A percentile compares a stretch with the other conserved stretches of the same genome.
phyloP scores from a whole-genome alignment of 345 rosid species.

The Populus simonii region DNA sequence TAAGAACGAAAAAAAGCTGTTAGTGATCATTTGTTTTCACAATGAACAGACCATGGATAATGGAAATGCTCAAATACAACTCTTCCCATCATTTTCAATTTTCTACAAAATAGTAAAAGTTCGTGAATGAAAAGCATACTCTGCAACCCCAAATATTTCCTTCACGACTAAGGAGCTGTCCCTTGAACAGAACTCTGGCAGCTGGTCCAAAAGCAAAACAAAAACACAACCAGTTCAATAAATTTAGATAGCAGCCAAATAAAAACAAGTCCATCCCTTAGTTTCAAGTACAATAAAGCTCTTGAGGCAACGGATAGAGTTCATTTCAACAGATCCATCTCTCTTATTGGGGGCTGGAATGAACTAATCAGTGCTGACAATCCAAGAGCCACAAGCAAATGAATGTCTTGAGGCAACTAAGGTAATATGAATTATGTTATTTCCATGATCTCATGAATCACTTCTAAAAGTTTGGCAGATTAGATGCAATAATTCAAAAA shows the following conservation, averaged over 20 bases:
- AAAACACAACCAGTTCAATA: conserved; percentile 13
- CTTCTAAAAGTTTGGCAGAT: not conserved
- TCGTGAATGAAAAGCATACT: conserved; percentile 43
- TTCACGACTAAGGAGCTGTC: conserved; percentile 77
- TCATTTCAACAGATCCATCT: not conserved
- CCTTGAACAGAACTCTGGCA: conserved; percentile 81
- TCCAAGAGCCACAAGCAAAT: not conserved
- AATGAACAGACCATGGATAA: not conserved
- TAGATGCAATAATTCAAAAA: not conserved
- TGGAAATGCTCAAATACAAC: not conserved
- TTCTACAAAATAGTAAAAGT: not conserved
- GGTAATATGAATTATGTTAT: not conserved
- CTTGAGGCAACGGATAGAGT: not conserved
- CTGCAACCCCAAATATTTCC: conserved; percentile 93
- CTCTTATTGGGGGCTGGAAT: not conserved
- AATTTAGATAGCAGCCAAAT: not conserved
- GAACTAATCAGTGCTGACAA: not conserved
- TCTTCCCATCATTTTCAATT: not conserved
- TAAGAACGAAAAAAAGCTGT: not conserved
- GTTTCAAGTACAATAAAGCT: not conserved
- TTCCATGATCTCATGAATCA: not conserved
- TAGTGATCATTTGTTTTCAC: not conserved
- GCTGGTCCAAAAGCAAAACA: conserved; percentile 41
- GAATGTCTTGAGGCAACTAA: not conserved
- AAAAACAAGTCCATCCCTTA: not conserved